Evolutionary conservation across 306 rosid genomes (phyloP), one percentile per base, ranked within the genome.

Genomic region (Ceratonia siliqua): DNA sequence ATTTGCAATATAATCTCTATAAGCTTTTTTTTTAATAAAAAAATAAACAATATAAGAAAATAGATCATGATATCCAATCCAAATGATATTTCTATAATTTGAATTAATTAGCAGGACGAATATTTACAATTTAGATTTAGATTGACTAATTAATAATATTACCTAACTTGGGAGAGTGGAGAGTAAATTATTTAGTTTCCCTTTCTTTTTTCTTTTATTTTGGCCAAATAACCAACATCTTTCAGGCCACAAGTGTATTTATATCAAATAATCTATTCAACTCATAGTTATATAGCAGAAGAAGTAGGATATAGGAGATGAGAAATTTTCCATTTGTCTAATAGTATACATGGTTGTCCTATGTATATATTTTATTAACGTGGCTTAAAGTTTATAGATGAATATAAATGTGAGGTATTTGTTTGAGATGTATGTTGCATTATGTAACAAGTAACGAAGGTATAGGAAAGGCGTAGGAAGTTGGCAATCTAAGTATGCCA

Each of bases 401-500:
- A 59, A 8, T 15, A 5, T 1, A 1, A 28, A 28, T 30, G 75
- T 45, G 82, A 62, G 65, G 52, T 76, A 41, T 42, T 20, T 55
- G 32, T 42, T 20, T 55, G 32, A 57, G 49, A 20, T 17, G 18
- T 17, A 30, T 39, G 46, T 43, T 48, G 58, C 43, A 75, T 62
- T 39, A 70, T 43, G 18, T 35, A 46, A 17, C 27, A 22, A 18
- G 5, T 66, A 8, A 70, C 28, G 27, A 25, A 53, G 1, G 15
- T 43, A 27, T 43, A 71, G 50, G 11, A 49, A 70, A 70, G 30
- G 55, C 68, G 77, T 52, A 11, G 3, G 48, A 36, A 15, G 54
- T 25, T 64, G 42, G 21, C 58, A 46, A 24, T 43, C 70, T 30
- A 33, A 6, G 25, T 0, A 11, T 64, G 52, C 56, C 74, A 70